phyloP scores from a whole-genome alignment of 2,329 filamentous ascomycete genomes.

The Aspergillus nomiae region DNA sequence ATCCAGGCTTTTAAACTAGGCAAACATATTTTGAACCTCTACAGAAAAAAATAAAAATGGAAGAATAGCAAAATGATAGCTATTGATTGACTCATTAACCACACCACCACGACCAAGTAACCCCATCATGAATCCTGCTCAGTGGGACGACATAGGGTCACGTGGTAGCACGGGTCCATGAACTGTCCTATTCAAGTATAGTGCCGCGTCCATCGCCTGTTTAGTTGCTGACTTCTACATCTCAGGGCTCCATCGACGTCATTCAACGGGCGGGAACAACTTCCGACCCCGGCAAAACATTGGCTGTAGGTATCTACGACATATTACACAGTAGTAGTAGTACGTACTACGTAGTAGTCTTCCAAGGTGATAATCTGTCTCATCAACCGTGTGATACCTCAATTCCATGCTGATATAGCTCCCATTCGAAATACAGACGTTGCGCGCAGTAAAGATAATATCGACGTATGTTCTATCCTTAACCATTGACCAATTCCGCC shows the following conservation, averaged over 20 bases:
- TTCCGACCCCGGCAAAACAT: not conserved
- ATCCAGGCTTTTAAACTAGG: not conserved
- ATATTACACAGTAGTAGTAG: too few species aligned
- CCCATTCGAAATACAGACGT: not conserved
- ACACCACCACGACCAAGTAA: not conserved
- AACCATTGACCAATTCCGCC: constrained; percentile 1
- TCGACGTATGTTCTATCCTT: constrained; percentile 1
- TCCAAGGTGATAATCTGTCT: not conserved
- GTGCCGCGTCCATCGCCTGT: not conserved
- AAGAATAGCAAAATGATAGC: too few species aligned
- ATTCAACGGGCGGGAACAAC: not conserved
- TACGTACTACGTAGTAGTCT: too few species aligned
- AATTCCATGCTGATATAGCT: not conserved
- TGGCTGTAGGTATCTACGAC: too few species aligned
- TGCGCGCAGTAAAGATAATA: not conserved
- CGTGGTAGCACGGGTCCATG: not conserved
- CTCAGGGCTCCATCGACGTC: not conserved
- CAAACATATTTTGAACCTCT: not conserved
- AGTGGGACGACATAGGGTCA: not conserved
- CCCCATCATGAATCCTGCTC: not conserved
- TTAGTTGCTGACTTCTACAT: not conserved
- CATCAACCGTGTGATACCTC: not conserved
- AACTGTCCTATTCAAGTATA: not conserved
- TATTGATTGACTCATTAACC: not conserved
- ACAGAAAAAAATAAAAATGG: not conserved